Conservation (phyloP, 139 green algal species). For the Closterium sp. region DNA sequence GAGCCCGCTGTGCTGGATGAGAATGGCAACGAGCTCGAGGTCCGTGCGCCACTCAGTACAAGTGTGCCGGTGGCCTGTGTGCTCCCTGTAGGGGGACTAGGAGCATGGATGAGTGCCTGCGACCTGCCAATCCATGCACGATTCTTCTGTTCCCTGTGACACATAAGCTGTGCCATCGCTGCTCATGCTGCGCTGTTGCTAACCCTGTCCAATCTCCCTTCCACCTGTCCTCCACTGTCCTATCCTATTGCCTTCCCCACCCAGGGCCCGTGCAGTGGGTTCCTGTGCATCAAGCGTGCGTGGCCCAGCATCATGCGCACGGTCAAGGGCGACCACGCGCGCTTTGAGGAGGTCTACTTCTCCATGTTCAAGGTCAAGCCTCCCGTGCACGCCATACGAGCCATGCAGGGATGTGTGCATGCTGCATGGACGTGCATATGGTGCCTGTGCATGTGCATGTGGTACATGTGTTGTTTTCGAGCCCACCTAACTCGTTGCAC, state of each 20-base stretch:
- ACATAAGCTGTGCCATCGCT: no score
- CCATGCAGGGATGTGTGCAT: background rate
- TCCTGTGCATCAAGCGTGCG: conserved; percentile 72
- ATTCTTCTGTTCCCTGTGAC: no score
- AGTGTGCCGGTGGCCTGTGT: no score
- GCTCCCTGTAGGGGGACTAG: no score
- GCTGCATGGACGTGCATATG: background rate
- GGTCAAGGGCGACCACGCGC: conserved; percentile 80
- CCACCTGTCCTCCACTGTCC: background rate
- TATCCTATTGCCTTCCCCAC: background rate
- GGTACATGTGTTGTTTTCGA: background rate
- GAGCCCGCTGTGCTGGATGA: conserved; percentile 86
- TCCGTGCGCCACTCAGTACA: background rate
- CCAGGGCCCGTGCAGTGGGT: conserved; percentile 62
- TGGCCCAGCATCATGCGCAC: conserved; percentile 90
- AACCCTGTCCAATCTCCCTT: background rate
- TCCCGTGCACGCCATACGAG: no score
- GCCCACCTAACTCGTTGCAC: background rate
- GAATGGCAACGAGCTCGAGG: conserved; percentile 66
- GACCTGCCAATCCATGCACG: no score
- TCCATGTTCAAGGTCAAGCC: conserved; percentile 48
- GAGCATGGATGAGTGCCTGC: no score
- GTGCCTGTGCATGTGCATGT: background rate
- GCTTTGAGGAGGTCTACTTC: conserved; percentile 97
- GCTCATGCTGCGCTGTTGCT: background rate